Evolutionary conservation across 148 eudicot species (phyloP), one percentile per base, ranked within the genome.

Genomic region (Amaranthus cruentus): DNA sequence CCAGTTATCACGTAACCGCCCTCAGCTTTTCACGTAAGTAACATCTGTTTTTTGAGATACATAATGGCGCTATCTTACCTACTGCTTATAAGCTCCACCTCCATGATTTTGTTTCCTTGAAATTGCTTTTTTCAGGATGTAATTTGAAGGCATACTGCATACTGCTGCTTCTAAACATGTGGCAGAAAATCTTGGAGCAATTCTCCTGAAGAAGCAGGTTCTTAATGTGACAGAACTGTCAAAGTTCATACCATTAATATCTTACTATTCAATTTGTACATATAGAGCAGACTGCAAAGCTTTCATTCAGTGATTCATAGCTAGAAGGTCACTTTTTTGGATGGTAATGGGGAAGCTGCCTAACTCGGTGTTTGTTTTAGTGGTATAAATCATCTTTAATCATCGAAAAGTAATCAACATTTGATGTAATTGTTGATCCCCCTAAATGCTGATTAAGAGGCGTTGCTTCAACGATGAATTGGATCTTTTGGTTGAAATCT

Each of bases 21-120:
- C 88, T 73, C 85, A 89, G 6, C 73, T 91, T 74, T 93, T 93
- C 87, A 93, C 89, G 95, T 93, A 83, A 86, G 89, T 61, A 61
- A 5, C 28, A 9, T 7, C 73, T 55, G 12, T 47, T 62, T 8
- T 28, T 48, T 48, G 0, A 13, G 38, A 4, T 38, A 11, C 12
- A 13, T 6, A 12, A 48, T 13, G 56, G n/a, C 4, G 9, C 15
- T 11, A 7, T 28, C 18, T 9, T 59, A 28, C 14, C 14, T 73
- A 1, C 42, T 1, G n/a, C 18, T n/a, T 46, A 44, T 12, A 7
- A 47, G 18, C 38, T 28, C 38, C 38, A 28, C 38, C 52, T 42
- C 38, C 14, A 43, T 52, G 44, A 38, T 59, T 3, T 51, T 67
- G 42, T 50, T 9, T 55, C 49, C 38, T 47, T 43, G 12, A 51